A percentile compares a stretch with the other conserved stretches of the same genome.
phyloP scores from a whole-genome alignment of 768 basidiomycete species.

The Agaricus bisporus region DNA sequence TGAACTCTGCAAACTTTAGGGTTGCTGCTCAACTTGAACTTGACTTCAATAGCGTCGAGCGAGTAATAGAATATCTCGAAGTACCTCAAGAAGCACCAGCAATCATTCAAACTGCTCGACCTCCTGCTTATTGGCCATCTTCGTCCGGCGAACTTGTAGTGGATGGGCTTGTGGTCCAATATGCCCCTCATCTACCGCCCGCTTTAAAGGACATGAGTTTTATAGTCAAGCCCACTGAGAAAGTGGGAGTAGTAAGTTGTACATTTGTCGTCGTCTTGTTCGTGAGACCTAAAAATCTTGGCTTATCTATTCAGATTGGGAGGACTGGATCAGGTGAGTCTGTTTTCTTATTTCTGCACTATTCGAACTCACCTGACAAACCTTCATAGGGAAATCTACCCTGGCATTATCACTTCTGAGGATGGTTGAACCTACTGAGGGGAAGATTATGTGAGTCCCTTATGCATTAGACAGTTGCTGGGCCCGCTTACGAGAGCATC shows the following conservation, averaged over 20 bases:
- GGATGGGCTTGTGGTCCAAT: conserved; percentile 53
- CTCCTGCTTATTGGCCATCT: conserved; percentile 73
- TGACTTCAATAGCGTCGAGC: conserved; percentile 71
- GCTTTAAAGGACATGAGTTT: conserved; percentile 57
- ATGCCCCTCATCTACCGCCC: conserved; percentile 55
- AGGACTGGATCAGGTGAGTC: conserved; percentile 57
- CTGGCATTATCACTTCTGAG: conserved; percentile 52
- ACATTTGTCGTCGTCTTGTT: background rate
- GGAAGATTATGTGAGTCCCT: conserved; percentile 47
- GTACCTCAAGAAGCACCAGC: conserved; percentile 66
- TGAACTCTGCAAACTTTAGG: conserved; percentile 20
- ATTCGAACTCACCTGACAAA: background rate
- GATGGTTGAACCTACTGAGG: conserved; percentile 54
- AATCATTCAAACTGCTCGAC: conserved; percentile 43
- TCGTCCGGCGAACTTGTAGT: conserved; percentile 50
- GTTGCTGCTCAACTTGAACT: conserved; percentile 68
- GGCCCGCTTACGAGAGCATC: background rate
- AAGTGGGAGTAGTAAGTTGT: conserved; percentile 56
- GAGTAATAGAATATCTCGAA: conserved; percentile 64
- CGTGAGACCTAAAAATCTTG: background rate
- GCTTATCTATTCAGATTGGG: conserved; percentile 39
- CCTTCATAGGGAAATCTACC: conserved; percentile 44
- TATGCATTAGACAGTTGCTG: too few species aligned
- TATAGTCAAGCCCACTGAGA: conserved; percentile 53
- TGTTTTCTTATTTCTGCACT: background rate